phyloP scores from a whole-genome alignment of 352 stramenopile genomes.

The Phytophthora cryptogea region DNA sequence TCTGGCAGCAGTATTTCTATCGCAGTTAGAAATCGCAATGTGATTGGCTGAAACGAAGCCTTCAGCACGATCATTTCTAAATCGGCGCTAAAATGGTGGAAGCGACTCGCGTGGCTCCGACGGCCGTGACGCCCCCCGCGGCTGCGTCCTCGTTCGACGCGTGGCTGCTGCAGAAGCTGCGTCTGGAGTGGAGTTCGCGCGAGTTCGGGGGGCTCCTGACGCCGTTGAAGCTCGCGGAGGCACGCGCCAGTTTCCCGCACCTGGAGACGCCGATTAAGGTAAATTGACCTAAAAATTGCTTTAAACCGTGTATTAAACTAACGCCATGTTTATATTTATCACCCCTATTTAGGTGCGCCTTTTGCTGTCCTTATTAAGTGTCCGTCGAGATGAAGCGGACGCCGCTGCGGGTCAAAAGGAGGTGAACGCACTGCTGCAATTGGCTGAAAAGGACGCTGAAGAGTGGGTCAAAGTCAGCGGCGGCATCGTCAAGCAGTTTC shows the following conservation, averaged over 20 bases:
- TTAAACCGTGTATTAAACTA: neutral
- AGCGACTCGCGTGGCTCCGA: conserved; percentile 5
- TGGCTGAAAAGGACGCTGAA: conserved; percentile 63
- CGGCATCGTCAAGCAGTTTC: conserved; percentile 72
- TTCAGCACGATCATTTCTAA: too few species aligned
- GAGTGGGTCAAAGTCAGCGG: conserved; percentile 75
- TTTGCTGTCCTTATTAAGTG: conserved; percentile 68
- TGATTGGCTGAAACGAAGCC: too few species aligned
- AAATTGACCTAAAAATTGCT: neutral
- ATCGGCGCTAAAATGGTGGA: neutral
- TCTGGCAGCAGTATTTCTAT: too few species aligned
- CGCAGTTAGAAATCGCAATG: too few species aligned
- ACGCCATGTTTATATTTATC: too few species aligned
- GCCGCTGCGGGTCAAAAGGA: conserved; percentile 42
- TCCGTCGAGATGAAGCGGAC: conserved; percentile 55
- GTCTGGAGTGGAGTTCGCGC: conserved; percentile 73
- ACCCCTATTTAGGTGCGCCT: conserved; percentile 48
- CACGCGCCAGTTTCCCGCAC: conserved; percentile 57
- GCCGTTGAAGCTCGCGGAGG: conserved; percentile 59
- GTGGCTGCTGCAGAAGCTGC: conserved; percentile 81
- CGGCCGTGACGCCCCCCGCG: conserved; percentile 19
- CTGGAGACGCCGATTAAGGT: conserved; percentile 77
- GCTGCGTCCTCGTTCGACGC: conserved; percentile 45
- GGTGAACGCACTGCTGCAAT: conserved; percentile 51
- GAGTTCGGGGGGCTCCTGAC: conserved; percentile 73